Conservation (phyloP, 305 asterid species). For the Ruellia speciosa region DNA sequence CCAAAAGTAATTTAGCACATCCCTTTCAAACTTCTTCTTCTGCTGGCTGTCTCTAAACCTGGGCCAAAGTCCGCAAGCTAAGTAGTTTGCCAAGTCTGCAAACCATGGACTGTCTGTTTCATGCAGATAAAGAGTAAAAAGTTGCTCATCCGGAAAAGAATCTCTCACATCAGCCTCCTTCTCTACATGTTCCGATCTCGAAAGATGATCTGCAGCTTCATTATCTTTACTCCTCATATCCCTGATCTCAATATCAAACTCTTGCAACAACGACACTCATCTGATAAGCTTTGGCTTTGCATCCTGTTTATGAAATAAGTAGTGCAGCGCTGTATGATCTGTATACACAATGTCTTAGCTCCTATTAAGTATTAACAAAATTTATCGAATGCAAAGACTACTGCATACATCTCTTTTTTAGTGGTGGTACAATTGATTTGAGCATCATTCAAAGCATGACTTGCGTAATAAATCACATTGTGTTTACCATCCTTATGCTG, state of each 20-base stretch:
- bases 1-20: too few species aligned
- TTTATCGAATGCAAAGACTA: neutral
- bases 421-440: neutral
- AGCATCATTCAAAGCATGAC: neutral
- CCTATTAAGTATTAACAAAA: neutral
- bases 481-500: neutral
- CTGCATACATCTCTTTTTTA: too few species aligned
- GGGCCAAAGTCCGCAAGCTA: neutral
- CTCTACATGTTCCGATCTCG: neutral
- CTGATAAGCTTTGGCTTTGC: neutral
- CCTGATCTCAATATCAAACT: neutral
- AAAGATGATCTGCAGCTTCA: neutral
- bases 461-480: neutral
- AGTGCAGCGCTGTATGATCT: neutral
- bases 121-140: neutral
- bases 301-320: neutral
- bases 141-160: neutral
- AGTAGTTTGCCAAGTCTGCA: neutral
- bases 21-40: too few species aligned
- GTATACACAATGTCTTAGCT: neutral
- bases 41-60: too few species aligned
- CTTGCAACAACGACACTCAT: neutral
- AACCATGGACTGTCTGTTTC: neutral
- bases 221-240: neutral
- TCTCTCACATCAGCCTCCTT: neutral